A percentile compares a stretch with the other conserved stretches of the same genome.
These are phyloP conservation scores for Apiotrichum porosum DNA, from an alignment of 1,284 basidiomycete species.

Conservation along the genomic window DNA sequence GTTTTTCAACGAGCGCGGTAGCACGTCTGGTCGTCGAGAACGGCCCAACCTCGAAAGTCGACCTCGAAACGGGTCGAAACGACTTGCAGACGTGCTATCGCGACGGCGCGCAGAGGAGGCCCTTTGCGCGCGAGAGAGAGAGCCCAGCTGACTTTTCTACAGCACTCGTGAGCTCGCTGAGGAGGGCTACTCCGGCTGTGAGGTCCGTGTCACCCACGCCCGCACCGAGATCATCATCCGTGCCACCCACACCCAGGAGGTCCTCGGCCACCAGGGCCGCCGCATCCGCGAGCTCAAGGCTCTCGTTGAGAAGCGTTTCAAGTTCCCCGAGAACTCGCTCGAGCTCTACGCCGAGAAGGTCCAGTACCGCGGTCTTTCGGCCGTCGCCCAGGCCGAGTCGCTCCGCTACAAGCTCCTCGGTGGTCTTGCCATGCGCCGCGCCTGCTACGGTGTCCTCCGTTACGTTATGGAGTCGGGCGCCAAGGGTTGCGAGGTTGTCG, in stretches of 20 bases:
- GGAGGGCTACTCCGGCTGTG: conserved; percentile 99
- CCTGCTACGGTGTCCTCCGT: conserved; percentile 99
- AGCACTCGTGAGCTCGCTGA: conserved; percentile 94
- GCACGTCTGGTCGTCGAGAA: too few species aligned
- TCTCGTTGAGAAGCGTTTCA: conserved; percentile 99
- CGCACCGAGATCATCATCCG: conserved; percentile 99
- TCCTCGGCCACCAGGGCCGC: conserved; percentile 98
- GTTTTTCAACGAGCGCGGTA: conserved; percentile 16
- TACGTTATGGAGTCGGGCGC: conserved; percentile 99
- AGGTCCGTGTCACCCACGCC: conserved; percentile 98
- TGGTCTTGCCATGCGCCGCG: conserved; percentile 97
- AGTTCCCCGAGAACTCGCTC: conserved; percentile 97
- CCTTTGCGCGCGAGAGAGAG: too few species aligned
- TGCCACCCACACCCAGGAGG: conserved; percentile 99
- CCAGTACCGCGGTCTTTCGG: conserved; percentile 96
- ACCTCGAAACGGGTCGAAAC: too few species aligned
- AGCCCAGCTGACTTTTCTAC: conserved; percentile 12
- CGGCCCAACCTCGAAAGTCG: too few species aligned
- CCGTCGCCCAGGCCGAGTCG: conserved; percentile 97
- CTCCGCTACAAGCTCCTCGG: conserved; percentile 99
- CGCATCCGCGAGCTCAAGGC: conserved; percentile 98
- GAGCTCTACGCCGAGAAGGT: conserved; percentile 99
- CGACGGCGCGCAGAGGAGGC: too few species aligned
- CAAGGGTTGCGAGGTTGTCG: conserved; percentile 99
- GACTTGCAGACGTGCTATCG: too few species aligned